Percentiles rank a stretch among this genome's conserved stretches.
Conservation (phyloP, 768 basidiomycete genomes). For the Hygrophorus pudorinus region DNA sequence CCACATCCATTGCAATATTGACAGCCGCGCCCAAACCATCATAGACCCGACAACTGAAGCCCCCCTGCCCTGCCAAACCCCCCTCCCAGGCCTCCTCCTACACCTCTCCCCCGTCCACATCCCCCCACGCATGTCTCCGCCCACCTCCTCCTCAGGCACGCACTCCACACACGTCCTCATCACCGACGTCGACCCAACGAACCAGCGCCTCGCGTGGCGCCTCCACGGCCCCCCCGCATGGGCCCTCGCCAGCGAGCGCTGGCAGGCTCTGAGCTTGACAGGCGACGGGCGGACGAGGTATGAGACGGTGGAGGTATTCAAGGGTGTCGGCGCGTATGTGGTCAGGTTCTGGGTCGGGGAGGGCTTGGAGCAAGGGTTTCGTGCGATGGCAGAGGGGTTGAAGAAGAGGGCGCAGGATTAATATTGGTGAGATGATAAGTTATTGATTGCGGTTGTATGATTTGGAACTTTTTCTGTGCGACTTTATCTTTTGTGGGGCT, state of each 20-base stretch:
- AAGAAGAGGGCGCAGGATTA: conserved; percentile 39
- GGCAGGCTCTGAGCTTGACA: conserved; percentile 48
- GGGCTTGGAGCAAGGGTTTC: conserved; percentile 35
- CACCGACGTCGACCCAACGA: conserved; percentile 39
- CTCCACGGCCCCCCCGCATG: conserved; percentile 30
- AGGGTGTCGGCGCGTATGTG: conserved; percentile 43
- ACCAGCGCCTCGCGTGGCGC: conserved; percentile 50
- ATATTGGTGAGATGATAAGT: no score
- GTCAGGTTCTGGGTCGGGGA: conserved; percentile 33
- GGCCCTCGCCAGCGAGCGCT: conserved; percentile 46
- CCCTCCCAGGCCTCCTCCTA: conserved; percentile 37
- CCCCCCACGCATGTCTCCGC: conserved; percentile 42
- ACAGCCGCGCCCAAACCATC: neutral
- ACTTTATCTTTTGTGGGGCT: no score
- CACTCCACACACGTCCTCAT: conserved; percentile 35
- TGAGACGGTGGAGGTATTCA: conserved; percentile 54
- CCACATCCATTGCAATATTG: no score
- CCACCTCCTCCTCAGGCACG: conserved; percentile 24
- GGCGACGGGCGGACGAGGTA: conserved; percentile 50
- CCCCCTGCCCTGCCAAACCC: conserved; percentile 36
- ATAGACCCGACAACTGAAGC: conserved; percentile 23
- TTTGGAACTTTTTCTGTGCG: no score
- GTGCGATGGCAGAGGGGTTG: conserved; percentile 46
- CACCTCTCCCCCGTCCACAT: conserved; percentile 44
- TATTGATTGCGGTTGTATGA: neutral